Base-by-base conservation (phyloP, 2,329 filamentous ascomycete species). In the Cadophora malorum region DNA sequence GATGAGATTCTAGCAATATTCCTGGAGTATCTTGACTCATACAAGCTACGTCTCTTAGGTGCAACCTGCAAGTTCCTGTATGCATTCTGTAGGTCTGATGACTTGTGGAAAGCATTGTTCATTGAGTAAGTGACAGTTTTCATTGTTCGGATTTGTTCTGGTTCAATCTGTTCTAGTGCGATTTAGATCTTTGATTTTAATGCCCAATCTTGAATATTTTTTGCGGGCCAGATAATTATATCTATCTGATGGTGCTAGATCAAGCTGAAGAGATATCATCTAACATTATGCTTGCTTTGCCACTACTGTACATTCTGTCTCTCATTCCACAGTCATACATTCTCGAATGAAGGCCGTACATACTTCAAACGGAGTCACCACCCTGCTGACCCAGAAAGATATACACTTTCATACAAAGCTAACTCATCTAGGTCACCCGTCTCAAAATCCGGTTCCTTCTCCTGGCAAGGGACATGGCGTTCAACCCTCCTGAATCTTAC, bases 81-180 rank as follows among this genome's bases (percentile, higher is more conserved):
- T 83, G 94, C 94, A 1, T 96, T 95, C 77, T 91, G 90, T 65
- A 85, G 90, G 61, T 88, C 88, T 59, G 95, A 97, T 71, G 95
- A 98, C 75, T 79, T 97, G 45, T 98, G 95, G 95, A 94, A 96
- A 79, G 80, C 89, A 21, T 79, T 97, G 23, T 96, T 95, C 75
- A 84, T 97, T 71, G 86, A 88, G 94, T 97, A 89, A 88, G 93
- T 89, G 67, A 63, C n/a, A 67, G 56, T 66, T 59, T 41, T 59
- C 55, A 25, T 19, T 16, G n/a, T 23, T 16, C 12, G 12, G 12
- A 14, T n/a, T 38, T 21, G 33, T 41, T 41, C 8, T 9, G 38
- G 8, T 41, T 12, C 8, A 41, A 12, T 41, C 3, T 41, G 38
- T 41, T 41, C 14, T 6, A 41, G 8, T 6, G 19, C 12, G 16